These are phyloP conservation scores for Dactylonectria macrodidyma DNA, from an alignment of 2,329 filamentous ascomycete species.

Conservation along the genomic window DNA sequence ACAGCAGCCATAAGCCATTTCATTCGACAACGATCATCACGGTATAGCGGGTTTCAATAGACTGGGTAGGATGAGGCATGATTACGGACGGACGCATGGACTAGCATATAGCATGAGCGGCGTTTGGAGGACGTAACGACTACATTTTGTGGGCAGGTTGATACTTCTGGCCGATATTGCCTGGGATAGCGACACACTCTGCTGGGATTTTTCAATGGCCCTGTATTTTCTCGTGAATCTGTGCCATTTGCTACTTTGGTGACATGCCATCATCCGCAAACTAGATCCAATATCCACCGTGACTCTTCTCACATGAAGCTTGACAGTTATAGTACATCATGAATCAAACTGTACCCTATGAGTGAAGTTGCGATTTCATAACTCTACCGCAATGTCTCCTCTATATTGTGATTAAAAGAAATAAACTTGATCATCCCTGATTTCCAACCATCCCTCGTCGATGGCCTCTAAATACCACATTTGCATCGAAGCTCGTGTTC, in stretches of 20 bases:
- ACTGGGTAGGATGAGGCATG: constrained; percentile 49
- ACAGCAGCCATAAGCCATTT: constrained; percentile 26
- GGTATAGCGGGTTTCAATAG: constrained; percentile 44
- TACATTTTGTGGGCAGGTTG: constrained; percentile 44
- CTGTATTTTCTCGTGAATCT: constrained; percentile 27
- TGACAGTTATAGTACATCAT: background rate
- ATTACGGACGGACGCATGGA: constrained; percentile 54
- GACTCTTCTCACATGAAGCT: background rate
- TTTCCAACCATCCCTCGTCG: background rate
- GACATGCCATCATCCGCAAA: too few relatives aligned
- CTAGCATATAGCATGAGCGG: constrained; percentile 55
- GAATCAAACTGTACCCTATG: background rate
- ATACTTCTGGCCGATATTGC: constrained; percentile 38
- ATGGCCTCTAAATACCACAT: too few relatives aligned
- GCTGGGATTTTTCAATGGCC: constrained; percentile 32
- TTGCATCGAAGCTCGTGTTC: constrained; percentile 10
- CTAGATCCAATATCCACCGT: background rate
- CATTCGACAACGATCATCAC: constrained; percentile 37
- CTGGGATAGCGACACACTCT: constrained; percentile 31
- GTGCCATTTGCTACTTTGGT: background rate
- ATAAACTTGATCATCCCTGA: background rate
- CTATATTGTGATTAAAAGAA: background rate
- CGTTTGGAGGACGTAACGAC: constrained; percentile 55
- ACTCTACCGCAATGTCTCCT: background rate
- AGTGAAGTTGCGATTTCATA: background rate